phyloP scores from a whole-genome alignment of 352 stramenopile species.

The Salisapilia sapeloensis region DNA sequence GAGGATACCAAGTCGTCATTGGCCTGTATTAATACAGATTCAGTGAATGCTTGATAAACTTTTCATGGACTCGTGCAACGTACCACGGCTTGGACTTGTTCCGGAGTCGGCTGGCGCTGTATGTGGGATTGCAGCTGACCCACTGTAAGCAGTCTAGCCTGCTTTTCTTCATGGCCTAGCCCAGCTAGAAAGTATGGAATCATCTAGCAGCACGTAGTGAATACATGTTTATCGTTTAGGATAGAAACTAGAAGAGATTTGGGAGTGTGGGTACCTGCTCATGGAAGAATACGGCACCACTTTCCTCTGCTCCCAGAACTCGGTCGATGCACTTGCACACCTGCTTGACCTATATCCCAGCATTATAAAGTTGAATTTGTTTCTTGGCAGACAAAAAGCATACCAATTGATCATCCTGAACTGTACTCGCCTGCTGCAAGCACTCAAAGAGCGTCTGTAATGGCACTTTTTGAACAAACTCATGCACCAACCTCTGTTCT shows the following conservation, averaged over 20 bases:
- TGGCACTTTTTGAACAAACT: constrained; percentile 50
- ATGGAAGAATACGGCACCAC: constrained; percentile 49
- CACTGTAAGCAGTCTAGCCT: constrained; percentile 36
- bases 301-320: constrained; percentile 31
- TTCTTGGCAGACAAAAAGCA: background rate
- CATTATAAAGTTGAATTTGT: background rate
- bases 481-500: constrained; percentile 30
- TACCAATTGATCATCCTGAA: constrained; percentile 36
- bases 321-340: constrained; percentile 62
- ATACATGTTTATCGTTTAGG: background rate
- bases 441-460: constrained; percentile 46
- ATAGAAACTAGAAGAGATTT: background rate
- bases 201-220: constrained; percentile 16
- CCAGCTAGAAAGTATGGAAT: constrained; percentile 56
- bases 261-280: background rate
- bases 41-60: no score
- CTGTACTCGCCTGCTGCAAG: constrained; percentile 64
- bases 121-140: constrained; percentile 62
- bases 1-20: background rate
- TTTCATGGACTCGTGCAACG: constrained; percentile 2
- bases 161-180: constrained; percentile 35
- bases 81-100: constrained; percentile 36
- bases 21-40: background rate
- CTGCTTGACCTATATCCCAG: constrained; percentile 32
- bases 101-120: constrained; percentile 19